Base-by-base conservation (phyloP, 345 rosid species). In the Kandelia obovata region DNA sequence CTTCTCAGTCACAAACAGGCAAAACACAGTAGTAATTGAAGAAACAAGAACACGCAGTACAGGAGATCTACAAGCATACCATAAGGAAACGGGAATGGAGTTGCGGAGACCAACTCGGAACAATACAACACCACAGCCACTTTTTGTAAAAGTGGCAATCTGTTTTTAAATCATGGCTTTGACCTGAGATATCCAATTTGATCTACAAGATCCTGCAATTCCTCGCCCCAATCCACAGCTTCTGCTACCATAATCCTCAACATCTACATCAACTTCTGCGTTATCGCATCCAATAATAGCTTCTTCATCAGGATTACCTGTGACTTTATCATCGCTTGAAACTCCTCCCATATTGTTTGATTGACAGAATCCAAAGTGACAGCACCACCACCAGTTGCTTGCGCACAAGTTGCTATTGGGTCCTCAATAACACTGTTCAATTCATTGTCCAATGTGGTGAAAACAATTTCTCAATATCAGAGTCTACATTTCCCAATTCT, bases 121-220 rank as follows among this genome's bases (percentile, higher is more conserved):
- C 43, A 49, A 37, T 28, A 43, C 27, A 5, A 47, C 3, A 1
- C 15, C 46, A 26, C 27, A 61, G 37, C 62, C 73, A 49, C 39
- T 49, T 69, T 10, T 13, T 57, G 30, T 70, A 37, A 2, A 43
- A 43, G 19, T 13, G 5, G 64, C 58, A 43, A 34, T 19, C 51
- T 51, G 30, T 51, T 56, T 56, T 13, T 69, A 57, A 31, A 3
- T 85, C 76, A 82, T 56, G 88, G 84, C 31, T 77, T 76, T 19
- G 92, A 81, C 76, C 84, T 73, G 39, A 92, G 82, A 75, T 67
- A 84, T 13, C 80, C 89, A 82, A 90, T 79, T 71, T 88, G 92
- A 84, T 87, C 96, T 6, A 81, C 89, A 15, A 92, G 81, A 20
- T 86, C 88, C 17, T 72, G 86, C 43, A 90, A 61, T 28, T 87